A percentile compares a stretch with the other conserved stretches of the same genome.
Evolutionary conservation across 2,329 filamentous ascomycete genomes (phyloP).

Genomic region (Ceratocystis variospora): DNA sequence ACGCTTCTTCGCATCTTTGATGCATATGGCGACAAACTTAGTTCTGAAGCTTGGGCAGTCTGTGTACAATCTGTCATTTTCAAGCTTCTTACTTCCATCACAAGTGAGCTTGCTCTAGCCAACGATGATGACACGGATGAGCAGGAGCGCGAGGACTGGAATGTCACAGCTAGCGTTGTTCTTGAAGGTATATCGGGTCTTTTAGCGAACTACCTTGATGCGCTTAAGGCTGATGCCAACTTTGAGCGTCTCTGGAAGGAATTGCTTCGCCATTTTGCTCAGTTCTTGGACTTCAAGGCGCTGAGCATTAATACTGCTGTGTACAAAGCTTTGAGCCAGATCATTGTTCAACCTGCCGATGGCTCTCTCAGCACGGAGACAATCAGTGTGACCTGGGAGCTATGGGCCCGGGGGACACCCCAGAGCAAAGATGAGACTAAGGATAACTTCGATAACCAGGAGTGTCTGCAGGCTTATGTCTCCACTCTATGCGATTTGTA

Average conservation of each 20-base stretch:
- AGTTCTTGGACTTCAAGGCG: constrained; percentile 46
- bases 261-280: constrained; percentile 54
- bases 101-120: constrained; percentile 19
- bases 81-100: constrained; percentile 56
- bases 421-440: constrained; percentile 27
- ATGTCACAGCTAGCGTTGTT: constrained; percentile 61
- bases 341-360: constrained; percentile 40
- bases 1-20: constrained; percentile 85
- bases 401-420: constrained; percentile 49
- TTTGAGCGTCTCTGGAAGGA: constrained; percentile 66
- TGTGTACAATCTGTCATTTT: constrained; percentile 74
- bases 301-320: constrained; percentile 60
- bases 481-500: constrained; percentile 65
- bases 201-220: constrained; percentile 61
- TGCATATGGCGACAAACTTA: constrained; percentile 70
- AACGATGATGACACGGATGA: constrained; percentile 25
- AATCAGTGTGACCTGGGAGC: constrained; percentile 49
- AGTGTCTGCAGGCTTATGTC: constrained; percentile 74
- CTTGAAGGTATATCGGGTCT: constrained; percentile 59
- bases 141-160: constrained; percentile 45
- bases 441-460: constrained; percentile 51
- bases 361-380: constrained; percentile 37
- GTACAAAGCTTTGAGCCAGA: constrained; percentile 52
- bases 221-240: constrained; percentile 49
- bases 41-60: constrained; percentile 65